A percentile compares a stretch with the other conserved stretches of the same genome.
These are phyloP conservation scores for Ceratonia siliqua DNA, from an alignment of 306 rosid genomes.

Conservation along the genomic window DNA sequence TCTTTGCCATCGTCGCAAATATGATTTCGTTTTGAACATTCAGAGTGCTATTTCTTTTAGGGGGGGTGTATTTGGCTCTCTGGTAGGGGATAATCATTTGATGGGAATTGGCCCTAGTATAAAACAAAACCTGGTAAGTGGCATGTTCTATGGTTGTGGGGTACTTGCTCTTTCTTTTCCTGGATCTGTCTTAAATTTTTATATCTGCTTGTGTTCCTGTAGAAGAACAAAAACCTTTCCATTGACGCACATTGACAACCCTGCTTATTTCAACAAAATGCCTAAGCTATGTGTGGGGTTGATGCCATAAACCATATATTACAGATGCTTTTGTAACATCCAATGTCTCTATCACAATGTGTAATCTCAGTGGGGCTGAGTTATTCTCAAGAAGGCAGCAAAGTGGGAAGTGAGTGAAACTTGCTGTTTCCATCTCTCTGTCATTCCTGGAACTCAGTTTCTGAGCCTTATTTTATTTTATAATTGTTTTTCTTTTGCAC, in stretches of 20 bases:
- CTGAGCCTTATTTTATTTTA: not conserved
- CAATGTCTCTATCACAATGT: constrained; percentile 18
- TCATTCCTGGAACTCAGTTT: not conserved
- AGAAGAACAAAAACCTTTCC: constrained; percentile 6
- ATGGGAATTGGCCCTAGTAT: not conserved
- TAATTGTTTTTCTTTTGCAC: not conserved
- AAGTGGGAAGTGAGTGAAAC: constrained; percentile 13
- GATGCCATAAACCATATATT: constrained; percentile 18
- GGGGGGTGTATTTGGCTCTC: not conserved
- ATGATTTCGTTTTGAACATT: constrained; percentile 22
- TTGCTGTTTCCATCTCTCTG: constrained; percentile 5
- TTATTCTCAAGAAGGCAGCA: constrained; percentile 29
- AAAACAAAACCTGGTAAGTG: not conserved
- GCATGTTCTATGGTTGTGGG: constrained; percentile 36
- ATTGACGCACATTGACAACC: constrained; percentile 34
- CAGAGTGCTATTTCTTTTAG: not conserved
- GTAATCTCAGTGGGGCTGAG: constrained; percentile 18
- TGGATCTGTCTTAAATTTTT: not conserved
- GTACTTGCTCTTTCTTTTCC: constrained; percentile 24
- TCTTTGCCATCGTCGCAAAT: constrained; percentile 27
- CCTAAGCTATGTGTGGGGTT: not conserved
- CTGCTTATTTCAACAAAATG: constrained; percentile 18
- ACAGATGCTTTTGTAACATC: constrained; percentile 28
- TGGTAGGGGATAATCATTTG: constrained; percentile 7
- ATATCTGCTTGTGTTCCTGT: not conserved